These are phyloP conservation scores for Fusarium incarnatum DNA, from an alignment of 2,329 filamentous ascomycete species.

Conservation along the genomic window DNA sequence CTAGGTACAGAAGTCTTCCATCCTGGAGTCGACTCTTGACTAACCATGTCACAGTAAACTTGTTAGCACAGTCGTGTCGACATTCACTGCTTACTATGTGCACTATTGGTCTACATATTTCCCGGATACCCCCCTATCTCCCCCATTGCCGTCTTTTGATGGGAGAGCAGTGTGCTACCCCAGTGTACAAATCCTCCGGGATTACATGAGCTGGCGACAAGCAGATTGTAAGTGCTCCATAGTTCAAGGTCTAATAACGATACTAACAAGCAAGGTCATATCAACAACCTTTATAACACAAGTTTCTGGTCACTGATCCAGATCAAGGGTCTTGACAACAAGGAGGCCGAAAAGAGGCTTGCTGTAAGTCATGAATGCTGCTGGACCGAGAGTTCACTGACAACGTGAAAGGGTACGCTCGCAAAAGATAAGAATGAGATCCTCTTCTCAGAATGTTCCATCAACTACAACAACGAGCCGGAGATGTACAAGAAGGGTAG, in stretches of 20 bases:
- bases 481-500: conserved; percentile 96
- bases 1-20: conserved; percentile 65
- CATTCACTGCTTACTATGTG: conserved; percentile 92
- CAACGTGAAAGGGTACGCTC: conserved; percentile 74
- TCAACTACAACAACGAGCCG: conserved; percentile 98
- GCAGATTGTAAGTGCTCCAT: conserved; percentile 79
- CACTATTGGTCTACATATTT: conserved; percentile 83
- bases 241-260: not conserved
- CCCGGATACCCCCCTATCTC: conserved; percentile 73
- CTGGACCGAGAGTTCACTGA: conserved; percentile 27
- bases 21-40: not conserved
- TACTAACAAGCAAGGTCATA: conserved; percentile 73
- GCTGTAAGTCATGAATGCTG: conserved; percentile 63
- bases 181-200: conserved; percentile 80
- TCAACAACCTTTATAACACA: conserved; percentile 99
- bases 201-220: conserved; percentile 98
- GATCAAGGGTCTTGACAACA: conserved; percentile 77
- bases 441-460: conserved; percentile 84
- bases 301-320: conserved; percentile 93
- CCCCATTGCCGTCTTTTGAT: conserved; percentile 90
- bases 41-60: conserved; percentile 74
- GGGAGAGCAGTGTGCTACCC: conserved; percentile 93
- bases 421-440: conserved; percentile 96
- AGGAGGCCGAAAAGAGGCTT: conserved; percentile 83
- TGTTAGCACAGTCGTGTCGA: conserved; percentile 89